These are phyloP conservation scores for Zoysia pacifica DNA, from an alignment of 176 grass and related monocot species.

Conservation along the genomic window DNA sequence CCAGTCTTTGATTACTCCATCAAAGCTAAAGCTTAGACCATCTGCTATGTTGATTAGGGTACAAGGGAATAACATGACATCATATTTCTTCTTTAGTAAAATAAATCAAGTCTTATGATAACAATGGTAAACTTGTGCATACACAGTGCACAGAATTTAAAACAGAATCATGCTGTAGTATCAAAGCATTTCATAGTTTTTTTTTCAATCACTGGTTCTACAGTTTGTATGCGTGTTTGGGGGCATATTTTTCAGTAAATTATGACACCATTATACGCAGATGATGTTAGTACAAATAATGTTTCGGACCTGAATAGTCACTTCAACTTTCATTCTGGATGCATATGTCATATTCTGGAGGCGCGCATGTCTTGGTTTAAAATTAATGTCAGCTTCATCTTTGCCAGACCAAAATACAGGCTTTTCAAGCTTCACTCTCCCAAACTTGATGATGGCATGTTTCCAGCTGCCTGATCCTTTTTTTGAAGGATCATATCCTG, in stretches of 20 bases:
- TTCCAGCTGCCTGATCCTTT: conserved; percentile 71
- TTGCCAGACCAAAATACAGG: conserved; percentile 70
- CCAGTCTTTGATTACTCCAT: background rate
- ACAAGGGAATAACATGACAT: conserved; percentile 1
- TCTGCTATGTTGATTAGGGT: background rate
- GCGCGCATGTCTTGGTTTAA: conserved; percentile 78
- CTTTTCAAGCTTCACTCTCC: conserved; percentile 58
- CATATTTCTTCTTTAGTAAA: conserved; percentile 23
- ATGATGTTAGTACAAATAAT: conserved; percentile 7
- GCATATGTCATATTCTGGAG: conserved; percentile 96
- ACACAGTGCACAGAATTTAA: background rate
- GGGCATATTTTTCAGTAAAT: background rate
- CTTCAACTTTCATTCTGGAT: conserved; percentile 60
- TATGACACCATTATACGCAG: conserved; percentile 24
- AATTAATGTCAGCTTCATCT: conserved; percentile 43
- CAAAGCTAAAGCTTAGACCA: background rate
- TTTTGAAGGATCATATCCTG: conserved; percentile 83
- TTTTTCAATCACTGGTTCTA: conserved; percentile 1
- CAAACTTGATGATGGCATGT: conserved; percentile 74
- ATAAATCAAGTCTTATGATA: conserved; percentile 8
- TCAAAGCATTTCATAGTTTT: conserved; percentile 15
- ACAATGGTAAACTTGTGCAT: background rate
- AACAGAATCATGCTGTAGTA: background rate
- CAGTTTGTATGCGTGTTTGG: background rate
- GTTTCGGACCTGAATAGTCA: conserved; percentile 63